Percentiles rank a stretch among this genome's conserved stretches.
phyloP scores from a whole-genome alignment of 371 early-diverging fungal genomes.

The Mortierella sp. region DNA sequence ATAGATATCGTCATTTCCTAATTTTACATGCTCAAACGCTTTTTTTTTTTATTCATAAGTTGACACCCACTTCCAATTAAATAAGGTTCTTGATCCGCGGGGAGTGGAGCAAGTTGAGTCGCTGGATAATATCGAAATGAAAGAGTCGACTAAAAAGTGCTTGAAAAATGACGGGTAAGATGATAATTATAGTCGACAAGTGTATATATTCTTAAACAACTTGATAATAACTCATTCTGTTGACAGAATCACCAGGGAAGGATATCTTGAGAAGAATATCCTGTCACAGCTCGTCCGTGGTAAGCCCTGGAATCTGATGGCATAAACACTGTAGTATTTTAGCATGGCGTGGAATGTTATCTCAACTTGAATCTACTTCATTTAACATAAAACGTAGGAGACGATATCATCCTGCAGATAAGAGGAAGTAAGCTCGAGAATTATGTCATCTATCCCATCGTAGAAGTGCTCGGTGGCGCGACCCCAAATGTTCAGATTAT shows the following conservation, averaged over 20 bases:
- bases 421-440: slow-evolving; percentile 21
- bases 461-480: slow-evolving; percentile 28
- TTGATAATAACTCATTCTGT: not conserved
- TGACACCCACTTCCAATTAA: not conserved
- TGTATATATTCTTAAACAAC: not conserved
- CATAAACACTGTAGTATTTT: not conserved
- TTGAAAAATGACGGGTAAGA: slow-evolving; percentile 27
- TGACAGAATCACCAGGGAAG: not conserved
- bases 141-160: slow-evolving; percentile 19
- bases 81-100: slow-evolving; percentile 31
- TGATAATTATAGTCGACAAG: not conserved
- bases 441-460: slow-evolving; percentile 14
- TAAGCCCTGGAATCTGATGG: not conserved
- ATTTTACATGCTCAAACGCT: not conserved
- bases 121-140: slow-evolving; percentile 17
- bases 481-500: slow-evolving; percentile 20
- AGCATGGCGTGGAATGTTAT: not conserved
- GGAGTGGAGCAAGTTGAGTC: slow-evolving; percentile 15
- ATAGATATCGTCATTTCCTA: not conserved
- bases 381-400: slow-evolving; percentile 17
- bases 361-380: not conserved
- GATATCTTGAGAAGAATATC: slow-evolving; percentile 27
- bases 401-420: slow-evolving; percentile 38
- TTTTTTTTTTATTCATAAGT: not conserved
- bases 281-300: slow-evolving; percentile 26